These are phyloP conservation scores for Penicillium aurantiogriseum DNA, from an alignment of 2,329 filamentous ascomycete species.

Conservation along the genomic window DNA sequence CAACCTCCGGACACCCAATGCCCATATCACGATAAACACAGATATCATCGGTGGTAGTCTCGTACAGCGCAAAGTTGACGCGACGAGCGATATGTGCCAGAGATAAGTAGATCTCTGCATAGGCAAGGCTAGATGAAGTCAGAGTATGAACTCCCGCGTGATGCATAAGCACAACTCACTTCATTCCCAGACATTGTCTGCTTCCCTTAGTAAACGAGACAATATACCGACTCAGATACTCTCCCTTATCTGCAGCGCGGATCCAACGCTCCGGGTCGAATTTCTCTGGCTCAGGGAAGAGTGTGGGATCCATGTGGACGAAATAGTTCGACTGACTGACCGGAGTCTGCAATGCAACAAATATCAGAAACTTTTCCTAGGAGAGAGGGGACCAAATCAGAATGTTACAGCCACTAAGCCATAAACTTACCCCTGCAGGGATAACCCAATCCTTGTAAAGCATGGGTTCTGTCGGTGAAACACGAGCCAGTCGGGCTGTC, in stretches of 20 bases:
- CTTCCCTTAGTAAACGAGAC: constrained; percentile 25
- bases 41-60: constrained; percentile 20
- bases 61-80: constrained; percentile 16
- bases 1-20: constrained; percentile 14
- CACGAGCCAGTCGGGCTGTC: constrained; percentile 20
- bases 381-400: neutral
- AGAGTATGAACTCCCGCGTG: neutral
- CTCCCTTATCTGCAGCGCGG: constrained; percentile 13
- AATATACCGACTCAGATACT: constrained; percentile 20
- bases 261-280: constrained; percentile 25
- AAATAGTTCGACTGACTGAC: constrained; percentile 28
- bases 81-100: constrained; percentile 22
- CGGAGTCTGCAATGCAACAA: constrained; percentile 13
- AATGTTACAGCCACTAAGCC: neutral
- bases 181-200: constrained; percentile 25
- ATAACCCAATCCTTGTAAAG: constrained; percentile 22
- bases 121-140: constrained; percentile 17
- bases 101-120: constrained; percentile 24
- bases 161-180: constrained; percentile 12
- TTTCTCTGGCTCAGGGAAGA: constrained; percentile 21
- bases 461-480: constrained; percentile 19
- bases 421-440: constrained; percentile 19
- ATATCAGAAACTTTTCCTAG: neutral
- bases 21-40: constrained; percentile 21
- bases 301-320: constrained; percentile 22